Evolutionary conservation across 2,329 filamentous ascomycete genomes (phyloP).

Genomic region (Aspergillus thermomutatus): DNA sequence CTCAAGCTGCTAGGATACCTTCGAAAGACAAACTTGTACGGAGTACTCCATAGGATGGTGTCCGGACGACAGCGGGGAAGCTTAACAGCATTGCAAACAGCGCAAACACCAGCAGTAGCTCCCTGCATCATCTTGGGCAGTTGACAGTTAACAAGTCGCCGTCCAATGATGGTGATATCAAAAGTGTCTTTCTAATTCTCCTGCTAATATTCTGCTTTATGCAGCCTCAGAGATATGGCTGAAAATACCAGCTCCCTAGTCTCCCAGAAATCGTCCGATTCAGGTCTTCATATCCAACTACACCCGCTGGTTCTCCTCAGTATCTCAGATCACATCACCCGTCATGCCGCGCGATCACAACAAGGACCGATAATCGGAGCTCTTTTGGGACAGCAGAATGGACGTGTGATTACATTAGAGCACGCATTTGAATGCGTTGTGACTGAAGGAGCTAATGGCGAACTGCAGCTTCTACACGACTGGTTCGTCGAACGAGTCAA

Average conservation of each 20-base stretch:
- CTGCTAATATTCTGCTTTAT: neutral
- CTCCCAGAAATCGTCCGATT: conserved; percentile 67
- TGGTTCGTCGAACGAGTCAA: conserved; percentile 79
- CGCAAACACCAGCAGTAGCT: conserved; percentile 26
- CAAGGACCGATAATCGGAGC: conserved; percentile 76
- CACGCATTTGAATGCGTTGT: conserved; percentile 84
- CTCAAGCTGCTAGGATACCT: neutral
- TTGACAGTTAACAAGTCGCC: conserved; percentile 2
- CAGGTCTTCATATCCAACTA: conserved; percentile 73
- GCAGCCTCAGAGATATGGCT: conserved; percentile 43
- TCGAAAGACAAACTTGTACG: neutral
- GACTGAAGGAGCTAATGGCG: conserved; percentile 48
- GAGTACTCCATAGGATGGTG: neutral
- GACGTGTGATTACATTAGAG: conserved; percentile 85
- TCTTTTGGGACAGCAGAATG: conserved; percentile 87
- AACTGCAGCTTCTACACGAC: conserved; percentile 60
- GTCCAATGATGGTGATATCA: neutral
- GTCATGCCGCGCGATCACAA: conserved; percentile 76
- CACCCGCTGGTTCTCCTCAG: conserved; percentile 94
- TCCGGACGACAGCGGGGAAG: conserved; percentile 23
- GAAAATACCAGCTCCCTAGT: conserved; percentile 56
- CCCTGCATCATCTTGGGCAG: conserved; percentile 2
- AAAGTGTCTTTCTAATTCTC: neutral
- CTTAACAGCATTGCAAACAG: conserved; percentile 24
- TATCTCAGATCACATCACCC: conserved; percentile 93